Evolutionary conservation across 306 rosid species (phyloP), one percentile per base, ranked within the genome.

Genomic region (Rubus parviflorus): DNA sequence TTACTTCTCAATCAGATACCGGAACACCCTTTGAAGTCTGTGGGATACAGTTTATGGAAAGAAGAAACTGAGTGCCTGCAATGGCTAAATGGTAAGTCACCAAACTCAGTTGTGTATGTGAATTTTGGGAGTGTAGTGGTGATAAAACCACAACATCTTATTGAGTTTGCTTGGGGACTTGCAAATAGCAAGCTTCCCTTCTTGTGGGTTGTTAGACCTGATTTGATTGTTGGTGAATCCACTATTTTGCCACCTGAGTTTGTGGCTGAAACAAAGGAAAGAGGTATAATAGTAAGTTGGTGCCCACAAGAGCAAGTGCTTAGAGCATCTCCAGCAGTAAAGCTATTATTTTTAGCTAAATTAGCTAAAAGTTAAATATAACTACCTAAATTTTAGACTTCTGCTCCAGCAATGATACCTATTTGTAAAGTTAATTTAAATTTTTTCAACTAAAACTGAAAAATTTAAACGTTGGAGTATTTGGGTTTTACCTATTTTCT

Each of bases 91-190:
- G 1, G 48, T n/a, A 75, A 72, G 23, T 22, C 23, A 5, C 70
- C 68, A 11, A 73, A 73, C 23, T 79, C 74, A 0, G 78, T 73
- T 1, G 8, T 79, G 20, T 73, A 79, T 3, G 70, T 65, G 7
- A 80, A 66, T 45, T 80, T 80, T 14, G 83, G 79, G 2, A 80
- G 83, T 54, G 0, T 65, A 38, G 22, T 37, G 6, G 37, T 43
- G 1, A 12, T 66, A 42, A 45, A 69, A 37, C 46, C 66, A 2
- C 42, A 73, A 43, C 79, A 65, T 0, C 47, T 73, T 3, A 5
- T n/a, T 1, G 79, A 80, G 64, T 73, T 80, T 23, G 78, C 62
- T 22, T 73, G 78, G 73, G 83, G 79, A 23, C 70, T 80, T 42
- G 79, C 83, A 43, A 80, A 80, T 65, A 80, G 70, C n/a, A 52